phyloP scores from a whole-genome alignment of 1,139 yeast genomes.

The Geotrichum phurueaensis region DNA sequence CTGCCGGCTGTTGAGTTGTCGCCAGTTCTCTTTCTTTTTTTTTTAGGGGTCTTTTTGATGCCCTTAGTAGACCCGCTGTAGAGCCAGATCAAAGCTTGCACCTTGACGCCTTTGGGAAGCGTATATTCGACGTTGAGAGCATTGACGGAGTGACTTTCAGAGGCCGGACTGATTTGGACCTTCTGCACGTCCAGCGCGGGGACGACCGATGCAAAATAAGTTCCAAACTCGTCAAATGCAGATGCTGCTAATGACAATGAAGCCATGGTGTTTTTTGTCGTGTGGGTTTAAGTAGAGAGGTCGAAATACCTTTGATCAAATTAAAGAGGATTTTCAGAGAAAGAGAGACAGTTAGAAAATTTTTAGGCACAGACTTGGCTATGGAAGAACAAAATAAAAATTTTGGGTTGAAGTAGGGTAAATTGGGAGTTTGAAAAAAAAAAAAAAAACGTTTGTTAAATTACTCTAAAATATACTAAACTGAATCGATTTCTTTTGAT shows the following conservation, averaged over 20 bases:
- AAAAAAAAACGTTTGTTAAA: neutral
- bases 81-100: constrained; percentile 56
- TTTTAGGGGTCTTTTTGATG: constrained; percentile 29
- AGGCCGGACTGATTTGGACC: constrained; percentile 43
- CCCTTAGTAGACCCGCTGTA: constrained; percentile 19
- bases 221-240: constrained; percentile 51
- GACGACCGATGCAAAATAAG: constrained; percentile 59
- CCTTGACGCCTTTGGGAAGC: constrained; percentile 51
- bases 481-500: neutral
- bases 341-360: neutral
- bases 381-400: neutral
- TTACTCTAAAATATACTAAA: neutral
- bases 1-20: neutral
- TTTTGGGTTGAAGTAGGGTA: neutral
- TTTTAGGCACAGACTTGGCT: neutral
- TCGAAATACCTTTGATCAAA: neutral
- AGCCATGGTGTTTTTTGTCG: neutral
- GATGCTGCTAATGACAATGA: constrained; percentile 27
- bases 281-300: too few species aligned
- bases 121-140: constrained; percentile 27
- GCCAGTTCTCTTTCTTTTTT: constrained; percentile 29
- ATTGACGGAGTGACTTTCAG: constrained; percentile 13
- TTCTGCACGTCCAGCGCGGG: constrained; percentile 72
- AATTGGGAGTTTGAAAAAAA: neutral
- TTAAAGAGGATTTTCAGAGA: neutral